Evolutionary conservation across 805 yeast species (phyloP).

Genomic region (Maudiozyma serrabonitensis): DNA sequence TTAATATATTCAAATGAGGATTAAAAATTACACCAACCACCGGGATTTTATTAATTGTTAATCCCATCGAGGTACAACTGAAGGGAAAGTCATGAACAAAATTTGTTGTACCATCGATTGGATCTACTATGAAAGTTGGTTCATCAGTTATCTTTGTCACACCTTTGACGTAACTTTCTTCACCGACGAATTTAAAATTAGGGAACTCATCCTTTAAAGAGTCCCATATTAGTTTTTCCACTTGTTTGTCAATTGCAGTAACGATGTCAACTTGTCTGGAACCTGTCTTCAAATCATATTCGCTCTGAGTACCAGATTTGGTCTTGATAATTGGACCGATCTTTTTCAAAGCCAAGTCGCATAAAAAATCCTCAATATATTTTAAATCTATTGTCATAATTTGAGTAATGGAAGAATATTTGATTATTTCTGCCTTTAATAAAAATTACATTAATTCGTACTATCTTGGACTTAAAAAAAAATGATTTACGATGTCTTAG

Average conservation of each 20-base stretch:
- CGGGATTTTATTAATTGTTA: conserved; percentile 40
- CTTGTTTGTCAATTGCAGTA: conserved; percentile 51
- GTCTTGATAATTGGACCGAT: conserved; percentile 41
- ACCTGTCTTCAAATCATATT: conserved; percentile 27
- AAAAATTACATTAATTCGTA: no score
- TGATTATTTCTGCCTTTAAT: neutral
- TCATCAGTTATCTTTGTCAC: conserved; percentile 36
- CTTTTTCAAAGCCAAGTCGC: conserved; percentile 19
- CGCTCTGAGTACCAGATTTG: conserved; percentile 36
- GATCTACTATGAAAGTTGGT: conserved; percentile 58
- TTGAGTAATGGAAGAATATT: neutral
- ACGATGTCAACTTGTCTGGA: conserved; percentile 47
- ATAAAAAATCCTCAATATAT: conserved; percentile 21
- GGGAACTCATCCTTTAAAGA: conserved; percentile 34
- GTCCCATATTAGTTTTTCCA: conserved; percentile 36
- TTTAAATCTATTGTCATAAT: conserved; percentile 15
- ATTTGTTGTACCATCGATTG: conserved; percentile 58
- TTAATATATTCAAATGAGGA: conserved; percentile 45
- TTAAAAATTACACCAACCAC: conserved; percentile 56
- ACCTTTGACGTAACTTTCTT: conserved; percentile 47
- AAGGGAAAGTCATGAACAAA: conserved; percentile 55
- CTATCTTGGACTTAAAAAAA: no score
- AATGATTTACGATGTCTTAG: no score
- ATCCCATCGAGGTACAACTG: conserved; percentile 54
- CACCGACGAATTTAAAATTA: conserved; percentile 46